Evolutionary conservation across 345 rosid species (phyloP), one percentile per base, ranked within the genome.

Genomic region (Eucalyptus curtisii): DNA sequence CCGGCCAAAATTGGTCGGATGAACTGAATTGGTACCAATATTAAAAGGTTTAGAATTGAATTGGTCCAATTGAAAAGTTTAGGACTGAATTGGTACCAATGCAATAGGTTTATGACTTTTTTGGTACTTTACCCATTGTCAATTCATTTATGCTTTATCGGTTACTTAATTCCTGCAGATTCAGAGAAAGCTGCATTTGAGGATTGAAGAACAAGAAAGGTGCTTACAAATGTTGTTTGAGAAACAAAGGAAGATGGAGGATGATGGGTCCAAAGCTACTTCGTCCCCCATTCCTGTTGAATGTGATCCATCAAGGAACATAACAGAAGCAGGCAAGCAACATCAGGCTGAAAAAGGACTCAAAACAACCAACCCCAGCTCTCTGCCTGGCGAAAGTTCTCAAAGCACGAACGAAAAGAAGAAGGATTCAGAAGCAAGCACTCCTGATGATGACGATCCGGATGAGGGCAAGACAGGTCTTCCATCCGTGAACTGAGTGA

Each of bases 191-290:
- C 90, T 92, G 64, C 95, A 93, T 76, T 55, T 93, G 88, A 89
- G 93, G 82, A 93, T 93, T 30, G 94, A 93, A 88, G 92, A 92
- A 89, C 93, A 93, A 76, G 95, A 91, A 50, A 91, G 90, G 90
- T 40, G 89, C 49, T 93, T 93, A 49, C 94, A 95, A 90, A 90
- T 87, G 93, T 93, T 96, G 95, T 93, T 96, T 82, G 97, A 95
- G 94, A 93, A 95, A 91, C 98, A 95, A 90, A 94, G 90, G 88
- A 93, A 85, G 91, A 91, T 89, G 90, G 95, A 86, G 59, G 90
- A 79, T 45, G 92, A 90, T 59, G 79, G 50, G 45, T 27, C 45
- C 37, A 45, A 89, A 85, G 86, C 87, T 76, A 49, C 90, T 59
- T 59, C 86, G 42, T 87, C 91, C 55, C 80, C 85, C 22, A 25